A percentile compares a stretch with the other conserved stretches of the same genome.
Conservation (phyloP, 495 filamentous ascomycete species). For the Lepidopterella palustris region DNA sequence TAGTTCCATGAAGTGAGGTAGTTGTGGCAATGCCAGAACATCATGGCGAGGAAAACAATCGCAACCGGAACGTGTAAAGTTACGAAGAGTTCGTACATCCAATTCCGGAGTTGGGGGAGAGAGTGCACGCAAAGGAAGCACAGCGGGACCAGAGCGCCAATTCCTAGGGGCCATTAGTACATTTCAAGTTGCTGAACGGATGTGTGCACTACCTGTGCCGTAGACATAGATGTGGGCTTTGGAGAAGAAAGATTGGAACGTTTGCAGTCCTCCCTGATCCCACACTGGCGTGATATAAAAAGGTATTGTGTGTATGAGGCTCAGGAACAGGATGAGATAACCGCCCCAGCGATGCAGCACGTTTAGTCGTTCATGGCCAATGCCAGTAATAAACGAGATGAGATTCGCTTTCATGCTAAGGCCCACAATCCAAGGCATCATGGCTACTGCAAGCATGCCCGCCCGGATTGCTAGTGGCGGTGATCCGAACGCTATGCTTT, state of each 20-base stretch:
- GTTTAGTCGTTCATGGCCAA: constrained; percentile 87
- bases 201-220: constrained; percentile 54
- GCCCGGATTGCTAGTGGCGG: constrained; percentile 84
- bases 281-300: constrained; percentile 86
- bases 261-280: constrained; percentile 62
- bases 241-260: constrained; percentile 58
- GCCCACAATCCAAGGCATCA: constrained; percentile 90
- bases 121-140: constrained; percentile 78
- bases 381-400: constrained; percentile 77
- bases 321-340: constrained; percentile 79
- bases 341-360: constrained; percentile 89
- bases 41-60: constrained; percentile 70
- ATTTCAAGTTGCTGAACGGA: neutral
- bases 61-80: constrained; percentile 74
- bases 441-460: constrained; percentile 88
- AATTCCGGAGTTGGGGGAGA: constrained; percentile 56
- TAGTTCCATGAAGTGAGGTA: constrained; percentile 89
- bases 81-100: constrained; percentile 79
- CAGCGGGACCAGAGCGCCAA: constrained; percentile 79
- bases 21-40: constrained; percentile 96
- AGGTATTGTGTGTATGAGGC: constrained; percentile 75
- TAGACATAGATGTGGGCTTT: constrained; percentile 62
- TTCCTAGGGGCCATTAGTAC: constrained; percentile 39
- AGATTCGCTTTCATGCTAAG: constrained; percentile 88
- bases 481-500: constrained; percentile 75